Evolutionary conservation across 306 rosid genomes (phyloP).

Genomic region (Ochetophila trinervis): DNA sequence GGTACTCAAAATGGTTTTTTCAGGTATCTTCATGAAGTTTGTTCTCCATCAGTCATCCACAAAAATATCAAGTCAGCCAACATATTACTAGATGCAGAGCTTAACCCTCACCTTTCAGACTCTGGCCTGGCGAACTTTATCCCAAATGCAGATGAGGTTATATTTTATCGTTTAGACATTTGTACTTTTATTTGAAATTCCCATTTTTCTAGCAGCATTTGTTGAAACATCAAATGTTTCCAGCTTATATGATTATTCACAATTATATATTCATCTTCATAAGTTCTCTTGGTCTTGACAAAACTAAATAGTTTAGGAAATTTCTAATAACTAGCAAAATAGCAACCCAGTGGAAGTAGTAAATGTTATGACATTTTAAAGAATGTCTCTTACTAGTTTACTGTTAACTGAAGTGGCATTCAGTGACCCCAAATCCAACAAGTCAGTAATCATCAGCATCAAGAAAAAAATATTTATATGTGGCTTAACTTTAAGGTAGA

Average conservation of each 20-base stretch:
- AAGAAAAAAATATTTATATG: too few relatives aligned
- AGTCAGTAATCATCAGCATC: too few relatives aligned
- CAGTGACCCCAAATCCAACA: too few relatives aligned
- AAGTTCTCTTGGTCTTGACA: constrained; percentile 3
- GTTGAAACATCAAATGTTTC: too few relatives aligned
- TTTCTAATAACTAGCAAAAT: neutral
- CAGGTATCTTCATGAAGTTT: constrained; percentile 96
- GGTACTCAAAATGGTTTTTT: constrained; percentile 21
- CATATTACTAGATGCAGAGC: constrained; percentile 78
- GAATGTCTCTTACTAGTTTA: neutral
- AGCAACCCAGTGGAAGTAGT: neutral
- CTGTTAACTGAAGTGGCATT: too few relatives aligned
- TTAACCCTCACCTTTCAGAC: constrained; percentile 94
- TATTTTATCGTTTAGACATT: neutral
- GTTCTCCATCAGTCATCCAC: constrained; percentile 93
- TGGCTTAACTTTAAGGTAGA: neutral
- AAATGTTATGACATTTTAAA: neutral
- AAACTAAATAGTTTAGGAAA: neutral
- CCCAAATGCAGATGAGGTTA: constrained; percentile 69
- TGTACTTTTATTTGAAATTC: too few relatives aligned
- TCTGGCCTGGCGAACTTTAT: constrained; percentile 75
- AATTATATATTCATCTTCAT: too few relatives aligned
- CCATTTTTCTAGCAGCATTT: too few relatives aligned
- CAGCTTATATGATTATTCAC: too few relatives aligned
- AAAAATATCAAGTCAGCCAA: constrained; percentile 84